Base-by-base conservation (phyloP, 2,329 filamentous ascomycete species). In the Botrytis cinerea region DNA sequence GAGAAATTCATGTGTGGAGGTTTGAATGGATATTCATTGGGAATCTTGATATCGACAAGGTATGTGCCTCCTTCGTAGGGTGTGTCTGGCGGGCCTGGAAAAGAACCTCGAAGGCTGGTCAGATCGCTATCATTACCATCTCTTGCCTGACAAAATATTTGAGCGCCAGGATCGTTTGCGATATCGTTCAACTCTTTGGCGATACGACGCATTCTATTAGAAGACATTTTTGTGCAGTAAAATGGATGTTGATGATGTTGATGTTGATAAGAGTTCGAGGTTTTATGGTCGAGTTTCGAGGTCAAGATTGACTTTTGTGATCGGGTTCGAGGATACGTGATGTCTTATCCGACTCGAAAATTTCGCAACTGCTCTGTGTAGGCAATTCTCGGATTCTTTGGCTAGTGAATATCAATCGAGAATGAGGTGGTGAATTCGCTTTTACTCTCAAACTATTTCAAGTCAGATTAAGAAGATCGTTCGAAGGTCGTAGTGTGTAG, bases 51-150 rank as follows among this genome's bases (percentile, higher is more conserved):
- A 80, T 97, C 93, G 77, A 99, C 89, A 25, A 88, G 83, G 82
- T 90, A 99, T 43, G 87, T 91, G 59, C 94, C 96, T 32, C 94
- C 94, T 77, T 95, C 93, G 81, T 98, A 99, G 0, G 96, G 94
- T 1, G 95, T 97, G 76, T 97, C 94, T 51, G 95, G 94, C 1
- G 96, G 96, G 0, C 94, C 96, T 54, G 87, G 87, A 81, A 99
- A 96, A 73, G 90, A 88, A 73, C 95, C 96, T 77, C 90, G 91
- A 75, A 99, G 89, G 80, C 95, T 92, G 73, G 91, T 93, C 73
- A 98, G 85, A 82, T 94, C 92, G 7, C 62, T 54, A 76, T 89
- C 87, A 64, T 62, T 62, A 76, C 88, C 88, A 75, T 88, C 87
- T 73, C 90, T 84, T 1, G 90, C 87, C 71, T 89, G 85, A 22